phyloP scores from a whole-genome alignment of 495 filamentous ascomycete species.

The Aspergillus diversus region DNA sequence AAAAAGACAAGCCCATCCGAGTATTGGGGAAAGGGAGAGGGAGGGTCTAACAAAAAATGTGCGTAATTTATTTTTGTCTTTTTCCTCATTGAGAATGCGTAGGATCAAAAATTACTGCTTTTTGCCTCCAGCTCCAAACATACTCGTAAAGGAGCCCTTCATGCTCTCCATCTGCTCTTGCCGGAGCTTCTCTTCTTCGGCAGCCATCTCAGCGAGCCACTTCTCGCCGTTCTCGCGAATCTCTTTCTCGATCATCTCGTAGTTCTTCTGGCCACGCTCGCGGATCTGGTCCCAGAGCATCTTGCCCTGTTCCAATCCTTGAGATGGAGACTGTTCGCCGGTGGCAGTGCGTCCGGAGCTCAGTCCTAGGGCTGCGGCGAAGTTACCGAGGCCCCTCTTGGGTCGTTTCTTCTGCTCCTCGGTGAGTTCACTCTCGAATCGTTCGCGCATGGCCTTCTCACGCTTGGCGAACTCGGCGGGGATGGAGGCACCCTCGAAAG shows the following conservation, averaged over 20 bases:
- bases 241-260: conserved; percentile 83
- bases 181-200: conserved; percentile 78
- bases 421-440: conserved; percentile 77
- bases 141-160: conserved; percentile 64
- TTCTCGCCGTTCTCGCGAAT: conserved; percentile 90
- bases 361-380: conserved; percentile 74
- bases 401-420: conserved; percentile 68
- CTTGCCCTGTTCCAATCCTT: conserved; percentile 84
- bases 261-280: conserved; percentile 87
- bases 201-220: conserved; percentile 90
- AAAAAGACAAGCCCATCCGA: conserved; percentile 4
- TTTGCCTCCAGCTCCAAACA: conserved; percentile 49
- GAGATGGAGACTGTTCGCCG: conserved; percentile 68
- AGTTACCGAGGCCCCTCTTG: conserved; percentile 58
- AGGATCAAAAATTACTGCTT: conserved; percentile 33
- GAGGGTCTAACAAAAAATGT: neutral
- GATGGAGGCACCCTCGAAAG: conserved; percentile 84
- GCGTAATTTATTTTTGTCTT: neutral
- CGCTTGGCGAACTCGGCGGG: conserved; percentile 85
- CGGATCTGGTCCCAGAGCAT: conserved; percentile 92
- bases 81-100: neutral
- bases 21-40: neutral
- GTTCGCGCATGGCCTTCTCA: conserved; percentile 79
- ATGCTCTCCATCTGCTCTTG: conserved; percentile 91
- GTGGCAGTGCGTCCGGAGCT: conserved; percentile 60